A percentile compares a stretch with the other conserved stretches of the same genome.
phyloP scores from a whole-genome alignment of 148 eudicot genomes.

The Camellia granthamiana region DNA sequence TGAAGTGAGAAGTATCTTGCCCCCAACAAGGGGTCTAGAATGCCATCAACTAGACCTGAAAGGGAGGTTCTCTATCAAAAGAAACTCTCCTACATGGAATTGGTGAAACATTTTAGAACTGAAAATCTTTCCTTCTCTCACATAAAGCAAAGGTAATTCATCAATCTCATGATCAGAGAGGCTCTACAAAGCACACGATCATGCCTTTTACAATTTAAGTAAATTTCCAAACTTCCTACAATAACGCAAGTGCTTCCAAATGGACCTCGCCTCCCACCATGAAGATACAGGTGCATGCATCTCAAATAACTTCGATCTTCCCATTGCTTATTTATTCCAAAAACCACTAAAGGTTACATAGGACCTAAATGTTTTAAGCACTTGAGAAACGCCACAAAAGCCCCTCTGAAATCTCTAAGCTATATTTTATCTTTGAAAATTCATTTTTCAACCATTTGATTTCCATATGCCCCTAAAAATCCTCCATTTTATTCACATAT shows the following conservation, averaged over 20 bases:
- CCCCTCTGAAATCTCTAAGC: not conserved
- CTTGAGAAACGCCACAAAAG: not conserved
- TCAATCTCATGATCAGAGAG: not conserved
- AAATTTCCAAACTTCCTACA: not conserved
- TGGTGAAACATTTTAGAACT: not conserved
- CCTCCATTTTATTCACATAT: conserved; percentile 4
- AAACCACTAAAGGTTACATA: not conserved
- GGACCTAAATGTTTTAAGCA: not conserved
- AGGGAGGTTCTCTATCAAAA: not conserved
- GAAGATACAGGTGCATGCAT: not conserved
- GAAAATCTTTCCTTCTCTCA: not conserved
- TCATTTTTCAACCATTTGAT: not conserved
- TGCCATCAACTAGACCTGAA: not conserved
- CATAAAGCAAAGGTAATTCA: not conserved
- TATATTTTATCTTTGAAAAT: not conserved
- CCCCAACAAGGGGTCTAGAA: not conserved
- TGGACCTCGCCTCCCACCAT: not conserved
- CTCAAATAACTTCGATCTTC: not conserved
- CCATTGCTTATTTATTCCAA: not conserved
- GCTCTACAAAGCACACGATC: too few species aligned
- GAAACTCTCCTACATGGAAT: too few species aligned
- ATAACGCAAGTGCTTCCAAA: not conserved
- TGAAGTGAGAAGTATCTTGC: not conserved
- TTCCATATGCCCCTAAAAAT: not conserved
- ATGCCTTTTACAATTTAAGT: not conserved